phyloP scores from a whole-genome alignment of 2,329 filamentous ascomycete species.

The Aureobasidium leucospermi region DNA sequence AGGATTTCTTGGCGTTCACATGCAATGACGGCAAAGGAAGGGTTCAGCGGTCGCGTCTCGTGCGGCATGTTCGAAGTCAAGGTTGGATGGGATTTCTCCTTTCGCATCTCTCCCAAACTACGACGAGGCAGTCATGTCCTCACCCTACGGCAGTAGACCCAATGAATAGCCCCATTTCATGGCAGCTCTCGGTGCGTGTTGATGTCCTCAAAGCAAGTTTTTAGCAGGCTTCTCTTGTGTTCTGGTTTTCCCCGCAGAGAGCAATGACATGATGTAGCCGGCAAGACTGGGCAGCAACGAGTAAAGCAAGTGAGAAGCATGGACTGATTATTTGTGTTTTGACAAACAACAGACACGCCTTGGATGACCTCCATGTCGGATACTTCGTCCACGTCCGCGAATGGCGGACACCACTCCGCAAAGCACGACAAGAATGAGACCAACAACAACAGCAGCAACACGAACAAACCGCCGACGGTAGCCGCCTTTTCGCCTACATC shows the following conservation, averaged over 20 bases:
- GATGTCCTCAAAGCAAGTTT: background rate
- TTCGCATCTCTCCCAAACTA: background rate
- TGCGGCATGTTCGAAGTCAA: constrained; percentile 3
- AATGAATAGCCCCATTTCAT: background rate
- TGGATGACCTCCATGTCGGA: constrained; percentile 49
- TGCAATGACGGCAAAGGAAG: constrained; percentile 7
- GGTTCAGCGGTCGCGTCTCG: background rate
- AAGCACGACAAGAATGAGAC: constrained; percentile 25
- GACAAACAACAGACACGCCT: constrained; percentile 32
- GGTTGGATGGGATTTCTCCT: background rate
- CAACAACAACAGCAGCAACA: constrained; percentile 20
- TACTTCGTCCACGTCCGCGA: constrained; percentile 29
- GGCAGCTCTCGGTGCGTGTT: constrained; percentile 9
- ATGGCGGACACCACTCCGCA: constrained; percentile 28
- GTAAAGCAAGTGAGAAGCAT: background rate
- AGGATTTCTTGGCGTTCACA: constrained; percentile 5
- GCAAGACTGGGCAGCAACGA: constrained; percentile 2
- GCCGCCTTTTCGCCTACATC: constrained; percentile 79
- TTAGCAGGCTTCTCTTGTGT: background rate
- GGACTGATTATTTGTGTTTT: constrained; percentile 15
- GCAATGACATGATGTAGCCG: constrained; percentile 1
- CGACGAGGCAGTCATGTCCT: background rate
- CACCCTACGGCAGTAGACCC: background rate
- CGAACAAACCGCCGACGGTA: constrained; percentile 54
- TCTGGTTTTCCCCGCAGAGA: constrained; percentile 2